Evolutionary conservation across 2,329 filamentous ascomycete species (phyloP), one percentile per base, ranked within the genome.

Genomic region (Tolypocladium capitatum): DNA sequence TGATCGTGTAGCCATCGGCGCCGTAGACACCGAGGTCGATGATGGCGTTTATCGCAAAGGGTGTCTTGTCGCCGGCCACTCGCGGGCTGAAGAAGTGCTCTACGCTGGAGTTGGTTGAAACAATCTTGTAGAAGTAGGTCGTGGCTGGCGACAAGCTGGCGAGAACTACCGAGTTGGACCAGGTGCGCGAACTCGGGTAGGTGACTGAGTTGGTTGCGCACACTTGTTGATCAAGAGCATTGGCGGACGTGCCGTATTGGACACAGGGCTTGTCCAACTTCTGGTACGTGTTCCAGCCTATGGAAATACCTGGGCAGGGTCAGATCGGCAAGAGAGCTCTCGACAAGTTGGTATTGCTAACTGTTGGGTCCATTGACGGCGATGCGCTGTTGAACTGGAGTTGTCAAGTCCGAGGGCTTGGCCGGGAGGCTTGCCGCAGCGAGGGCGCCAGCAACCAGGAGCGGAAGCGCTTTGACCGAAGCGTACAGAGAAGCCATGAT

Each of bases 101-200:
- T 9, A 74, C 63, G 4, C 57, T 74, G 0, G 76, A 76, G 60
- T 80, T 80, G 28, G 67, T 71, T 2, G 75, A 78, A 9, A 64
- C 66, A 44, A 80, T 78, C 62, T 76, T 69, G 64, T 81, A 81
- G 64, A 76, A 80, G 59, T 81, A 81, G 0, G 68, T 76, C 1
- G 75, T 78, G 1, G 70, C 74, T 0, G 76, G 69, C 0, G 60
- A 61, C 20, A 81, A 60, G 7, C 56, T 64, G 0, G 63, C 63
- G 32, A 80, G 58, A 2, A 63, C 64, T 1, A 76, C 76, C 0
- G 64, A 62, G 52, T 78, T 73, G 33, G 68, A 69, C 53, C 67
- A 76, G 1, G 75, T 80, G 13, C 74, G 68, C n/a, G 75, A 77
- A 1, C 70, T 72, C 1, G 63, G 57, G 51, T 79, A 79, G 1